Base-by-base conservation (phyloP, 2,329 filamentous ascomycete species). In the Botryotinia calthae region DNA sequence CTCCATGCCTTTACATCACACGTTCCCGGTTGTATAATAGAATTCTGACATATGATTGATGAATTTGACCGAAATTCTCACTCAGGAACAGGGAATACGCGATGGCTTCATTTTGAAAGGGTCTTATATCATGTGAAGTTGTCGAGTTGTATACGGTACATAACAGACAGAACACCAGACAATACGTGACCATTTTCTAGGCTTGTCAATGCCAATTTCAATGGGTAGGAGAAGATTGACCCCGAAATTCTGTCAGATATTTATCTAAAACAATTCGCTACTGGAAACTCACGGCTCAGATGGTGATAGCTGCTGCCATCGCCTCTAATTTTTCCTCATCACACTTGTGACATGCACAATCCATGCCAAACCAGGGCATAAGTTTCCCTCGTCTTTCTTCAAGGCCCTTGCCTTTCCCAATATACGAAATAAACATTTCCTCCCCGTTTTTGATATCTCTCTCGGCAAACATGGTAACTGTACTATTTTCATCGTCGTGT, bases 351-450 rank as follows among this genome's bases (percentile, higher is more conserved):
- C 71, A 72, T 46, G 54, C 65, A 58, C 73, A 71, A 18, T 67
- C 66, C 65, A 71, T 74, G 25, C 73, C 73, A 31, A 74, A 73
- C 74, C 74, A 74, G 44, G 70, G 69, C 74, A 75, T 42, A 37
- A 74, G 54, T 42, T 66, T 72, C 46, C 56, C 20, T 31, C 71
- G 74, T 44, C 73, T 66, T 46, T 70, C 70, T 31, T 61, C 44
- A n/a, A 69, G 68, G n/a, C 25, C 16, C 28, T 61, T 42, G 28
- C 65, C 70, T 61, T 28, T 72, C 54, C 75, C 77, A 71, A 79
- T 79, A 71, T 79, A 79, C 37, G 74, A 76, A 44, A 79, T 79
- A 34, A 74, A 77, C 61, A 78, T 65, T 42, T 79, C 77, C 64
- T 79, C 77, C 25, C 77, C 76, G 44, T 76, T 72, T 61, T 73